Base-by-base conservation (phyloP, 805 yeast genomes). In the Saccharomycopsis sp. region DNA sequence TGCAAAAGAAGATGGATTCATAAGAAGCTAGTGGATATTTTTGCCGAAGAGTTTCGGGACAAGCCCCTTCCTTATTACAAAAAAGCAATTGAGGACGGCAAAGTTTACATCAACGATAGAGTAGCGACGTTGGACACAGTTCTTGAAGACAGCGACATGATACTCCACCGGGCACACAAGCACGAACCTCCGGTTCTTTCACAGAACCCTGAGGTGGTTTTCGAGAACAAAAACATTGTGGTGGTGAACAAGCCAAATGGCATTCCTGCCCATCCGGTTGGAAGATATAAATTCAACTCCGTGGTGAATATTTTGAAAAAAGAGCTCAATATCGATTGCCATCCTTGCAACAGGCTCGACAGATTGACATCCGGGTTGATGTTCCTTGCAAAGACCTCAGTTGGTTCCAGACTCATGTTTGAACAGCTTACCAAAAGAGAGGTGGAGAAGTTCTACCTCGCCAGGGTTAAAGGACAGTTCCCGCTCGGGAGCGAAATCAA, bases 181-280 rank as follows among this genome's bases (percentile, higher is more conserved):
- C 96, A 89, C 54, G 98, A 92, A 55, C 96, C 96, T 2, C 75
- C 94, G 0, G 88, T 88, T 2, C 60, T 80, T 40, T 27, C 64
- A 59, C 45, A 62, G 42, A 53, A 65, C 33, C 70, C 72, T 0
- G 68, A 71, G 40, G 73, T 84, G 17, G 80, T 88, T 0, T 71
- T 68, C 55, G 83, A 86, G 53, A 79, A 84, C 55, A 86, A 80
- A 5, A 73, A 82, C 38, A 57, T 87, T 20, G 65, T 89, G 4
- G 94, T 83, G 2, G 79, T 92, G 16, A 94, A 89, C 57, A 92
- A 92, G 50, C 98, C 98, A 0, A 71, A 89, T 4, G 96, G 98
- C 0, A 70, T 92, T 2, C 97, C 98, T 0, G 95, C 85, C 0
- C 98, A 92, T 58, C 97, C 98, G 3, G 80, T 95, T 0, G 98